Base-by-base conservation (phyloP, 2,329 filamentous ascomycete genomes). In the Phyllosticta citriasiana region DNA sequence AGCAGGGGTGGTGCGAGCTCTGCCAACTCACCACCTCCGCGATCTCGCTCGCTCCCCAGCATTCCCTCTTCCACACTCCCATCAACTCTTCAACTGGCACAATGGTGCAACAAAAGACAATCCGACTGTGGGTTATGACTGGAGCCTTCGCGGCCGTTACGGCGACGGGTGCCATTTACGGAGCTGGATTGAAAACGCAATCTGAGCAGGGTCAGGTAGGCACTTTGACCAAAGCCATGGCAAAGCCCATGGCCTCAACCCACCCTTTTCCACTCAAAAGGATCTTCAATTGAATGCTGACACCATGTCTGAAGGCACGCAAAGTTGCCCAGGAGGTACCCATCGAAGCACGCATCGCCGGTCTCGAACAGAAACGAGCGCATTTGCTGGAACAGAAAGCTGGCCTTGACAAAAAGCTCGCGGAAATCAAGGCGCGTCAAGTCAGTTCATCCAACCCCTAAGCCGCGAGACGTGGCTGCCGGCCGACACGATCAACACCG, bases 81-180 rank as follows among this genome's bases (percentile, higher is more conserved):
- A 25, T 35, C 47, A 19, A 52, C 53, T 3, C 12, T 55, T 1
- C 57, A 59, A 16, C 27, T 35, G 14, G 4, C 3, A 35, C 12
- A 22, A 62, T 58, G 51, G 25, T 51, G 33, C 50, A 72, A 61
- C 55, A 35, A 47, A 56, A 63, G 19, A 65, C 65, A 51, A 67
- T 81, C 7, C 77, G 80, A 27, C 76, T 80, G 16, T 74, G 81
- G 62, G 74, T 84, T 19, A 70, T 84, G 65, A 83, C 84, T 1
- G 79, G 76, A 40, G 77, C 80, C 2, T 77, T 86, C 19, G 77
- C 81, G 9, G 78, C 80, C 16, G 78, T 84, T 55, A 84, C 83
- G 1, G 79, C 80, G 6, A 79, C 78, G 1, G 84, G 84, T 57
- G 78, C 82, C 4, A 77, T 81, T 64, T 86, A 84, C 66, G 84